Conservation (phyloP, 495 filamentous ascomycete species). For the Arthonia radiata region DNA sequence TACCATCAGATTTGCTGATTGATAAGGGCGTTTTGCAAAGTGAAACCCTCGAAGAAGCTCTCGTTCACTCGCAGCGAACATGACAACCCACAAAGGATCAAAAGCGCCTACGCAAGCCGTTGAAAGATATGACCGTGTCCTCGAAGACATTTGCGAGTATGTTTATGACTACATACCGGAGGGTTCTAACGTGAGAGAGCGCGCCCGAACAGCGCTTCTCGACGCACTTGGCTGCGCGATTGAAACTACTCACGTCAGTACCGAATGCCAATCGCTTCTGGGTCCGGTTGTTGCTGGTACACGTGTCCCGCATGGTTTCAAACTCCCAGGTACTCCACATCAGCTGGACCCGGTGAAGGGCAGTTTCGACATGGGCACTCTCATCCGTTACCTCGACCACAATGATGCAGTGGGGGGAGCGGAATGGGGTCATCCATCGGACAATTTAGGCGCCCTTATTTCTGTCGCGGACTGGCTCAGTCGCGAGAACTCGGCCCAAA, state of each 20-base stretch:
- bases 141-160: too few relatives aligned
- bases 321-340: constrained; percentile 17
- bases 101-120: too few relatives aligned
- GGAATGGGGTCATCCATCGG: constrained; percentile 24
- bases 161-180: too few relatives aligned
- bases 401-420: constrained; percentile 19
- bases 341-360: constrained; percentile 18
- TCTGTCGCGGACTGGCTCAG: constrained; percentile 16
- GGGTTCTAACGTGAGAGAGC: too few relatives aligned
- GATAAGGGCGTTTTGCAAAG: too few relatives aligned
- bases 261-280: constrained; percentile 10
- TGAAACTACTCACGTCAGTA: constrained; percentile 11
- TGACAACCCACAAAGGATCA: too few relatives aligned
- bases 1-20: too few relatives aligned
- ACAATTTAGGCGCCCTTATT: constrained; percentile 21
- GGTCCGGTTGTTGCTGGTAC: constrained; percentile 10
- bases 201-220: constrained; percentile 14
- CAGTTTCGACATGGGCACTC: constrained; percentile 18
- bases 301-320: constrained; percentile 15
- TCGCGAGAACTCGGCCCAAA: constrained; percentile 4
- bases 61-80: too few relatives aligned
- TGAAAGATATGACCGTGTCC: too few relatives aligned
- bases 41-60: too few relatives aligned
- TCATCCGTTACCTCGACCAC: constrained; percentile 22
- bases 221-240: constrained; percentile 20